phyloP scores from a whole-genome alignment of 495 filamentous ascomycete species.

The Jackrogersella minutella region DNA sequence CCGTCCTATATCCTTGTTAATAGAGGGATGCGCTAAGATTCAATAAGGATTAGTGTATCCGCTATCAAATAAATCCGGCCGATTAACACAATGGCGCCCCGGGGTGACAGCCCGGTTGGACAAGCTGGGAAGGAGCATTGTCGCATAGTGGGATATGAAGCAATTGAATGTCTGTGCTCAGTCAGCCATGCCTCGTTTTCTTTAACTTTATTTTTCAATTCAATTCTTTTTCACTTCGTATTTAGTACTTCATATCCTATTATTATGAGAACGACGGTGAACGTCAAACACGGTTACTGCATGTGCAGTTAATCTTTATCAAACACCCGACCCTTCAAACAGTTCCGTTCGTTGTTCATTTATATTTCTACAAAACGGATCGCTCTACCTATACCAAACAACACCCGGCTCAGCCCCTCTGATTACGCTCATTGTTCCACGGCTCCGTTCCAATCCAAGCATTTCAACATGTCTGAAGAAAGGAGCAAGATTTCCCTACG shows the following conservation, averaged over 20 bases:
- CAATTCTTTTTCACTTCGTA: neutral
- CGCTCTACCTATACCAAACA: slow-evolving; percentile 2
- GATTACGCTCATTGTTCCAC: neutral
- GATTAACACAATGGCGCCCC: slow-evolving; percentile 4
- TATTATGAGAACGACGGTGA: neutral
- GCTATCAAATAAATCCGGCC: slow-evolving; percentile 38
- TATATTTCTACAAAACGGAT: neutral
- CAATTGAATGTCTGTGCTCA: slow-evolving; percentile 32
- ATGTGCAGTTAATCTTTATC: neutral
- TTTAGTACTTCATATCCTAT: neutral
- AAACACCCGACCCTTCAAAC: neutral
- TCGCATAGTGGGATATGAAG: slow-evolving; percentile 24
- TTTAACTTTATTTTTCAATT: neutral
- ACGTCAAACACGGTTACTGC: neutral
- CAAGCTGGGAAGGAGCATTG: neutral
- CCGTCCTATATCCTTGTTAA: slow-evolving; percentile 25
- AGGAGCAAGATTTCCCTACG: slow-evolving; percentile 85
- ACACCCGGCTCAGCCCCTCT: neutral
- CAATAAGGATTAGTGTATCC: slow-evolving; percentile 21
- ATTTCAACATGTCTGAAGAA: slow-evolving; percentile 65
- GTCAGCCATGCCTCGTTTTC: neutral
- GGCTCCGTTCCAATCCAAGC: neutral
- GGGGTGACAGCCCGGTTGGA: too few relatives aligned
- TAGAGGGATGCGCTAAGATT: slow-evolving; percentile 7
- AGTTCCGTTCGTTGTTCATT: neutral